Percentiles rank a stretch among this genome's conserved stretches.
Conservation (phyloP, 257 asterid genomes). For the Nicotiana paniculata region DNA sequence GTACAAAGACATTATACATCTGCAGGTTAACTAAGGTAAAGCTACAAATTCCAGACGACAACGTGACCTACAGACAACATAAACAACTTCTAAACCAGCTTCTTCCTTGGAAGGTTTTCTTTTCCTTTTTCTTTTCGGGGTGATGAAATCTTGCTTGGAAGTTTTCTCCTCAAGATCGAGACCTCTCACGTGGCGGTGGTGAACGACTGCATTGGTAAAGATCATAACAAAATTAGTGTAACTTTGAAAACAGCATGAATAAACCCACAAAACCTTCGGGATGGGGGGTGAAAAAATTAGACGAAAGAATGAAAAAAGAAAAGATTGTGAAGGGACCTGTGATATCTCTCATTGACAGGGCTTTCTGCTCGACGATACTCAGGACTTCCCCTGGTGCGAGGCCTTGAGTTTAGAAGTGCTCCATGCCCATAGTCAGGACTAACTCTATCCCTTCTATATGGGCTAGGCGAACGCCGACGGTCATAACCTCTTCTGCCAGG, state of each 20-base stretch:
- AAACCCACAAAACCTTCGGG: neutral
- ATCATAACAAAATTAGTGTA: neutral
- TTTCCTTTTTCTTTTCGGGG: neutral
- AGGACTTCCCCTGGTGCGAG: constrained; percentile 52
- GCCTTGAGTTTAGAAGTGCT: constrained; percentile 54
- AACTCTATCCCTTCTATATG: constrained; percentile 69
- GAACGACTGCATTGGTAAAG: constrained; percentile 43
- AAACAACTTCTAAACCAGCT: neutral
- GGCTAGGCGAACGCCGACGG: constrained; percentile 69
- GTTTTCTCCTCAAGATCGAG: constrained; percentile 44
- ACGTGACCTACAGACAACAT: neutral
- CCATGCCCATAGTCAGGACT: constrained; percentile 96
- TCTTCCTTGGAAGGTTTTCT: neutral
- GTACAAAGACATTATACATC: neutral
- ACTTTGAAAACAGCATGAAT: neutral
- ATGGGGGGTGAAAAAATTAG: neutral
- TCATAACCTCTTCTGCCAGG: constrained; percentile 57
- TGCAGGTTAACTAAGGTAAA: neutral
- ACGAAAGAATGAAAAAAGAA: neutral
- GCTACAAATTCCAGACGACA: neutral
- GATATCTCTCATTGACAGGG: constrained; percentile 50
- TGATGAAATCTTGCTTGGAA: neutral
- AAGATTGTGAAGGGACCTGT: constrained; percentile 29
- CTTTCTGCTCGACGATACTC: constrained; percentile 52
- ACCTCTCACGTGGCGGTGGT: constrained; percentile 55